Evolutionary conservation across 2,329 filamentous ascomycete genomes (phyloP).

Genomic region (Domatiomyces catenatus): DNA sequence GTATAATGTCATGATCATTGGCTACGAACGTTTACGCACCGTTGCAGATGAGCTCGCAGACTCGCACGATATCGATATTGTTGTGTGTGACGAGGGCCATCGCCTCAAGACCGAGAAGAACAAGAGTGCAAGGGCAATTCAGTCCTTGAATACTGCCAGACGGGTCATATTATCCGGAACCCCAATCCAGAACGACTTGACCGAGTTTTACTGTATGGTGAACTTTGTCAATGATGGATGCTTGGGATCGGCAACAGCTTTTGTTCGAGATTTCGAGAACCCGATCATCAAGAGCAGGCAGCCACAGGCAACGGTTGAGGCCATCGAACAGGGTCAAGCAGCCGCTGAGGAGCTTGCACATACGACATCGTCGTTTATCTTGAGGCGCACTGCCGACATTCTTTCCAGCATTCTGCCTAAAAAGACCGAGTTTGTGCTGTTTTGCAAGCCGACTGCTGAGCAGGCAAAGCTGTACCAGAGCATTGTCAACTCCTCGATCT

Average conservation of each 20-base stretch:
- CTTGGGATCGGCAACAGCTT: slow-evolving; percentile 45
- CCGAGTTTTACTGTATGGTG: slow-evolving; percentile 52
- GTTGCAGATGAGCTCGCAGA: slow-evolving; percentile 51
- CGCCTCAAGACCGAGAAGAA: slow-evolving; percentile 54
- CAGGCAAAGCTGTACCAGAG: slow-evolving; percentile 47
- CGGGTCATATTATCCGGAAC: slow-evolving; percentile 52
- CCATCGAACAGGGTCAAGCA: slow-evolving; percentile 49
- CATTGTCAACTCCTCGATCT: slow-evolving; percentile 49
- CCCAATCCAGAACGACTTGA: slow-evolving; percentile 52
- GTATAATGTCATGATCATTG: slow-evolving; percentile 58
- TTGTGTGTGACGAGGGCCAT: slow-evolving; percentile 56
- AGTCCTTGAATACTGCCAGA: slow-evolving; percentile 45
- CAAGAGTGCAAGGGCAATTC: slow-evolving; percentile 51
- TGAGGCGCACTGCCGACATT: slow-evolving; percentile 51
- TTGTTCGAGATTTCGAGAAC: slow-evolving; percentile 48
- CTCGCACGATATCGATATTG: slow-evolving; percentile 49
- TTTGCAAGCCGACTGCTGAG: slow-evolving; percentile 46
- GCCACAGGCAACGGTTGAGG: slow-evolving; percentile 44
- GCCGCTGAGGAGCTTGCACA: slow-evolving; percentile 45
- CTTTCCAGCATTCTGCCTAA: slow-evolving; percentile 49
- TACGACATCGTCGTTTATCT: slow-evolving; percentile 49
- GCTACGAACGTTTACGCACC: slow-evolving; percentile 53
- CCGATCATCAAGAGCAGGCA: slow-evolving; percentile 51
- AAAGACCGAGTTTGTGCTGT: slow-evolving; percentile 53
- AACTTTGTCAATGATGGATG: slow-evolving; percentile 55